Conservation (phyloP, 805 yeast genomes). For the Saccharomyces paradoxus region DNA sequence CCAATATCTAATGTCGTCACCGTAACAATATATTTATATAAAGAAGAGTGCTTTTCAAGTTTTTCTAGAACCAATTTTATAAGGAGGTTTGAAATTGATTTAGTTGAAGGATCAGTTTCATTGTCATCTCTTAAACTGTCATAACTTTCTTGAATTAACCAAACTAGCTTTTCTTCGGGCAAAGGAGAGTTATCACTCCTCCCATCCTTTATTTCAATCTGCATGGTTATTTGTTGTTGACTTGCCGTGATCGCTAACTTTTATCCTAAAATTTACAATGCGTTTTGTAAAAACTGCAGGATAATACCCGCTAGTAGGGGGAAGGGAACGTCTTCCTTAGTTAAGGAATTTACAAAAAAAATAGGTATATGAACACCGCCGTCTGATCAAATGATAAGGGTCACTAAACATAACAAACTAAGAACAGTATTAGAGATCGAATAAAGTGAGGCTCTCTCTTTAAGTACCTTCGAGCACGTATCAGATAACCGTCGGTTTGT, state of each 20-base stretch:
- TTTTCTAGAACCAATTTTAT: slow-evolving; percentile 29
- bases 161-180: slow-evolving; percentile 10
- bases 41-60: slow-evolving; percentile 40
- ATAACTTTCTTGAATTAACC: slow-evolving; percentile 11
- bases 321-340: neutral
- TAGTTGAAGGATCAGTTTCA: neutral
- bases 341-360: neutral
- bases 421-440: neutral
- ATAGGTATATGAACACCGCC: neutral
- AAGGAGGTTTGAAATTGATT: slow-evolving; percentile 18
- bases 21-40: slow-evolving; percentile 48
- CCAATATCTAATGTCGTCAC: slow-evolving; percentile 30
- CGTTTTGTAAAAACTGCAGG: neutral
- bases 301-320: neutral
- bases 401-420: too few relatives aligned
- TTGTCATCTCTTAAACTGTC: slow-evolving; percentile 1
- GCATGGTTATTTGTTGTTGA: slow-evolving; percentile 2
- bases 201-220: slow-evolving; percentile 10
- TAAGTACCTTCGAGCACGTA: neutral
- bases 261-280: neutral
- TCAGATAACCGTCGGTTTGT: neutral
- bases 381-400: neutral
- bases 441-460: neutral
- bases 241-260: neutral
- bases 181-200: slow-evolving; percentile 18